Conservation (phyloP, 257 asterid species). For the Petunia axillaris region DNA sequence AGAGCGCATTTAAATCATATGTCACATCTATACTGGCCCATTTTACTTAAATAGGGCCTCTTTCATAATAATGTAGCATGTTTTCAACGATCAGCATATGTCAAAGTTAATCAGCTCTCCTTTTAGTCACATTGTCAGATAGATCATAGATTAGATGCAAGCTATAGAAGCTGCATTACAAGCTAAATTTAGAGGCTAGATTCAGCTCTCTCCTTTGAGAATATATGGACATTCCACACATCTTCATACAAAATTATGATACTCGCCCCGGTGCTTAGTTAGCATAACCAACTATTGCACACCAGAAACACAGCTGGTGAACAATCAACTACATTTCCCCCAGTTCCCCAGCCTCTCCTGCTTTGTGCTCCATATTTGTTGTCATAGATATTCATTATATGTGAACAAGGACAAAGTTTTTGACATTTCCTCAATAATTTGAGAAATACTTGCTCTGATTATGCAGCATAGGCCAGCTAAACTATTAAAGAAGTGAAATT, state of each 20-base stretch:
- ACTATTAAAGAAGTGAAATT: not conserved
- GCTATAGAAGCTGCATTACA: not conserved
- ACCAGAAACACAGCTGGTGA: not conserved
- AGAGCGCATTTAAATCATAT: not conserved
- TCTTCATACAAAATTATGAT: not conserved
- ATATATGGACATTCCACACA: not conserved
- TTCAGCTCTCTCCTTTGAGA: conserved; percentile 6
- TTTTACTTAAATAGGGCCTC: not conserved
- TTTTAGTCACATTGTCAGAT: not conserved
- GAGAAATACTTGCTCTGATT: not conserved
- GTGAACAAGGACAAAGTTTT: conserved; percentile 9
- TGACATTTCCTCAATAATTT: not conserved
- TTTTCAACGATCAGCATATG: not conserved
- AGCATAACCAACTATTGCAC: not conserved
- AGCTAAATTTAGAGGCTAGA: not conserved
- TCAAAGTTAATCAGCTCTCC: not conserved
- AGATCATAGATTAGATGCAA: not conserved
- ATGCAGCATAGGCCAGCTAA: not conserved
- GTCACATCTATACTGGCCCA: not conserved
- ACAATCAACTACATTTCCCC: not conserved
- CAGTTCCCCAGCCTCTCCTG: not conserved
- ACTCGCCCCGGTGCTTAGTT: not conserved
- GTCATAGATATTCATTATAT: conserved; percentile 3
- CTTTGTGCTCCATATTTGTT: not conserved
- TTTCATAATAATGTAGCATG: not conserved